phyloP scores from a whole-genome alignment of 305 asterid species.

The Striga hermonthica region DNA sequence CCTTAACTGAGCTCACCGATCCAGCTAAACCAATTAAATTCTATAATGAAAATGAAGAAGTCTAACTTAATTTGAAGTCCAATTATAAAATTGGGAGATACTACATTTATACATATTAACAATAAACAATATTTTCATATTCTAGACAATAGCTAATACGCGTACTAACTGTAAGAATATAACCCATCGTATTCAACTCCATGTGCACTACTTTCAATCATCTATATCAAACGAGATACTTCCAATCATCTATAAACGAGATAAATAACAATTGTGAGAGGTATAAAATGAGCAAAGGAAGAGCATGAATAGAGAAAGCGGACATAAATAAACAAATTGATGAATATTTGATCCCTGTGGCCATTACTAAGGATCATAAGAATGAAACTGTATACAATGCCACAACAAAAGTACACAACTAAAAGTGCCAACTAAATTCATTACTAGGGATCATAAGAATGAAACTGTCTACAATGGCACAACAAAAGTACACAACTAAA shows the following conservation, averaged over 20 bases:
- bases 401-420: constrained; percentile 10
- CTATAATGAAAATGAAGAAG: background rate
- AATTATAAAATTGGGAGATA: constrained; percentile 23
- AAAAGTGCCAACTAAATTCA: too few species aligned
- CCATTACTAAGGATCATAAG: background rate
- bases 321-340: background rate
- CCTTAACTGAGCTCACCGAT: constrained; percentile 6
- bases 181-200: constrained; percentile 98
- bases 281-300: constrained; percentile 2
- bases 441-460: too few species aligned
- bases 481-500: constrained; percentile 9
- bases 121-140: constrained; percentile 9
- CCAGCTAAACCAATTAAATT: constrained; percentile 9
- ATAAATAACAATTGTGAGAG: constrained; percentile 25
- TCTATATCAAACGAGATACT: constrained; percentile 82
- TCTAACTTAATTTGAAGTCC: constrained; percentile 8
- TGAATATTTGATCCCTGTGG: constrained; percentile 10
- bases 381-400: too few species aligned
- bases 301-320: constrained; percentile 20
- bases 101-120: constrained; percentile 15
- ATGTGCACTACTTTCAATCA: constrained; percentile 93
- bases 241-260: constrained; percentile 78
- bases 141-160: background rate
- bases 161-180: constrained; percentile 92
- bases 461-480: background rate